Evolutionary conservation across 1,284 basidiomycete genomes (phyloP).

Genomic region (Hemileia vastatrix): DNA sequence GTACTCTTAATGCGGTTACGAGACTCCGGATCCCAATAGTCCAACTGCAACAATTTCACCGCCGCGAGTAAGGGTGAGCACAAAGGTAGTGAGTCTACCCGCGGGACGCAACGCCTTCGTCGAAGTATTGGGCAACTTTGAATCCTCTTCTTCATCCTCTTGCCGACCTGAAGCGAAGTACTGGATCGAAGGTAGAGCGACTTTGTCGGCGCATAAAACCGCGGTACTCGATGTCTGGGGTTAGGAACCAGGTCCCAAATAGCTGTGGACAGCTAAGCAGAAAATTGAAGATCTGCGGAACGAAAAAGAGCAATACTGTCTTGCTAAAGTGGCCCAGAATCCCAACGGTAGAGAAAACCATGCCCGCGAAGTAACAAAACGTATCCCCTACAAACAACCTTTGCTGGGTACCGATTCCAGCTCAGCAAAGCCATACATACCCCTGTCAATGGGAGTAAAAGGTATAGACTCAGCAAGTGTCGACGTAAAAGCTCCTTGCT

Average conservation of each 20-base stretch:
- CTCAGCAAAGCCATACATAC: conserved; percentile 79
- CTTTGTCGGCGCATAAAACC: too few relatives aligned
- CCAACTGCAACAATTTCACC: too few relatives aligned
- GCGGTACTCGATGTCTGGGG: conserved; percentile 83
- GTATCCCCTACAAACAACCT: conserved; percentile 83
- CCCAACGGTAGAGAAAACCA: conserved; percentile 94
- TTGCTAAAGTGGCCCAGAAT: conserved; percentile 96
- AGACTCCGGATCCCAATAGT: too few relatives aligned
- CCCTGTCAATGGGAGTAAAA: conserved; percentile 85
- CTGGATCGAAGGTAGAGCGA: conserved; percentile 7
- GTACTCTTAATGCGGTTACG: conserved; percentile 56
- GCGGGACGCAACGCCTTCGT: too few relatives aligned
- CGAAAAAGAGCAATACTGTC: conserved; percentile 88
- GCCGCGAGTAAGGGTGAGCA: too few relatives aligned
- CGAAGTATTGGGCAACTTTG: too few relatives aligned
- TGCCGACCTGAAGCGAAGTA: too few relatives aligned
- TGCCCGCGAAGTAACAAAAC: conserved; percentile 90
- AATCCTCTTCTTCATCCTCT: too few relatives aligned
- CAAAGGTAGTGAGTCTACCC: too few relatives aligned
- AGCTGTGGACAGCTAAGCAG: conserved; percentile 85
- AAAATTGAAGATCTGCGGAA: conserved; percentile 97
- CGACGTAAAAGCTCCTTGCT: conserved; percentile 75
- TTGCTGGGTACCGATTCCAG: conserved; percentile 69
- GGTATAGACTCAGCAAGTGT: conserved; percentile 87
- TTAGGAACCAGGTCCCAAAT: conserved; percentile 84